Conservation (phyloP, 305 asterid genomes). For the Euphrasia arctica region DNA sequence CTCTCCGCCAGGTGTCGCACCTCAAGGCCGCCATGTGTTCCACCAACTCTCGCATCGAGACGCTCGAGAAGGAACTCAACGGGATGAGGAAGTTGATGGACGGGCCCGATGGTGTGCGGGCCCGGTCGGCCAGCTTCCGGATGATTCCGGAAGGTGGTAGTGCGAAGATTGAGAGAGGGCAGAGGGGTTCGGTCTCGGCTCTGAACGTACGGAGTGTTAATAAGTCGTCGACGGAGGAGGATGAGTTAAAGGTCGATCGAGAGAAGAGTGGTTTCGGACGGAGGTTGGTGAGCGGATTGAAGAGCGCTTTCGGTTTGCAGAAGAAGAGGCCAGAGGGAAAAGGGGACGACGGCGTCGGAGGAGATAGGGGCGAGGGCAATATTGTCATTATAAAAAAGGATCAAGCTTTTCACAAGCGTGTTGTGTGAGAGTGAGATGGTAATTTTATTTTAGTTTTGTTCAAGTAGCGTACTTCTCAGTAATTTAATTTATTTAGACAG, state of each 20-base stretch:
- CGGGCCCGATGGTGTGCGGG: conserved; percentile 34
- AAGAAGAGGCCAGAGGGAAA: conserved; percentile 46
- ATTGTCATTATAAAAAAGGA: conserved; percentile 46
- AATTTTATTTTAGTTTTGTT: background rate
- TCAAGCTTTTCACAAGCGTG: conserved; percentile 34
- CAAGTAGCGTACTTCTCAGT: too few relatives aligned
- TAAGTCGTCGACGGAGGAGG: too few relatives aligned
- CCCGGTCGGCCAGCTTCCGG: conserved; percentile 47
- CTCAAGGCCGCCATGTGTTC: conserved; percentile 57
- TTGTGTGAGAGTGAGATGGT: background rate
- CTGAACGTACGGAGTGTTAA: conserved; percentile 41
- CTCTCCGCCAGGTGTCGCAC: conserved; percentile 62
- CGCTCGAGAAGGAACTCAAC: conserved; percentile 61
- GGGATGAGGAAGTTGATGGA: conserved; percentile 48
- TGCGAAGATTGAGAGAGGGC: conserved; percentile 36
- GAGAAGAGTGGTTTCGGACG: conserved; percentile 40
- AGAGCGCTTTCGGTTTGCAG: conserved; percentile 46
- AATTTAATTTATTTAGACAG: too few relatives aligned
- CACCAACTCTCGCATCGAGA: conserved; percentile 57
- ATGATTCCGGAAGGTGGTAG: conserved; percentile 28
- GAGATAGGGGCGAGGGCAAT: conserved; percentile 28
- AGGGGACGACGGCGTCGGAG: background rate
- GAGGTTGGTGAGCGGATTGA: conserved; percentile 56
- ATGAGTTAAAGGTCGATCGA: too few relatives aligned
- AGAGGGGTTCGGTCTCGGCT: conserved; percentile 45